Evolutionary conservation across 2,329 filamentous ascomycete species (phyloP).

Genomic region (Cercospora beticola): DNA sequence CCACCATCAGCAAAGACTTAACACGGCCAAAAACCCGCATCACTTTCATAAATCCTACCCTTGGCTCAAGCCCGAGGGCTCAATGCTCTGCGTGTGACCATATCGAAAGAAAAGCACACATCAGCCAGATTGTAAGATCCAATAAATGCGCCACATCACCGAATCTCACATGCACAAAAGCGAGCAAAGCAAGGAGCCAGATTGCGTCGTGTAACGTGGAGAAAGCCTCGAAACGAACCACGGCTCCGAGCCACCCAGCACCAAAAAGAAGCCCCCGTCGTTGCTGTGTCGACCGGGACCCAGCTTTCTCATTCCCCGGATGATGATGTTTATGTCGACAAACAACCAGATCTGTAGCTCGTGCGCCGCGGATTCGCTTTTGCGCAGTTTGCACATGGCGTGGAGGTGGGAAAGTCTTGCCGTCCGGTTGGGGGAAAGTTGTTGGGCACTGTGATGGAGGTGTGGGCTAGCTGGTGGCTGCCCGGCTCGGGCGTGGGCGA

Average conservation of each 20-base stretch:
- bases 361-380: not conserved
- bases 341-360: not conserved
- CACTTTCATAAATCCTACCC: not conserved
- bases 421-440: not conserved
- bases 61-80: not conserved
- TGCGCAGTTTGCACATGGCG: not conserved
- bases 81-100: not conserved
- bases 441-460: not conserved
- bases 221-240: not conserved
- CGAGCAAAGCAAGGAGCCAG: not conserved
- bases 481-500: not conserved
- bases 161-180: not conserved
- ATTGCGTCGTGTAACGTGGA: constrained; percentile 1
- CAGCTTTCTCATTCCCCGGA: not conserved
- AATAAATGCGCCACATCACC: not conserved
- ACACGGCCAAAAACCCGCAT: not conserved
- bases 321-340: not conserved
- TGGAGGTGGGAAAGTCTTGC: not conserved
- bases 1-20: not conserved
- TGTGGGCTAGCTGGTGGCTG: not conserved
- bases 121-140: not conserved
- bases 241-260: not conserved
- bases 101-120: not conserved
- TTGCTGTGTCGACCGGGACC: constrained; percentile 11
- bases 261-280: not conserved